Percentiles rank a stretch among this genome's conserved stretches.
Conservation (phyloP, 495 filamentous ascomycete genomes). For the Penicillium silybi region DNA sequence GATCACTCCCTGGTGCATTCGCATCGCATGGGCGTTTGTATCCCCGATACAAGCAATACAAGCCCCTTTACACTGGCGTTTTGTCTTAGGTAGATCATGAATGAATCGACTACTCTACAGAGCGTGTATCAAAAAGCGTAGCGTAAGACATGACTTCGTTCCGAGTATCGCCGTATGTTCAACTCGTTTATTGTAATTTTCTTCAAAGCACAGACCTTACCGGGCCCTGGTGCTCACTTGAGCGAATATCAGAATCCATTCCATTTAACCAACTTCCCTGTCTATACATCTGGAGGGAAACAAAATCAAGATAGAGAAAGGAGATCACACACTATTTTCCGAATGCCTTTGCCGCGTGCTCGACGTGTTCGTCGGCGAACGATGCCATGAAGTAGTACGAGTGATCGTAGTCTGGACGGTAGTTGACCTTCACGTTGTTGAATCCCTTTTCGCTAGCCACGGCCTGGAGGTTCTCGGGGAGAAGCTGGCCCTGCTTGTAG, state of each 20-base stretch:
- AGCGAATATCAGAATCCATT: constrained; percentile 22
- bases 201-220: constrained; percentile 15
- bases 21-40: constrained; percentile 12
- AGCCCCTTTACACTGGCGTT: not conserved
- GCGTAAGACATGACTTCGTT: constrained; percentile 3
- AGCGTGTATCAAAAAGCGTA: not conserved
- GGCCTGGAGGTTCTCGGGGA: constrained; percentile 87
- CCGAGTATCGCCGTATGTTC: too few species aligned
- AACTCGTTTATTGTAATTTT: not conserved
- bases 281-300: constrained; percentile 1
- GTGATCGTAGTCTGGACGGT: constrained; percentile 93
- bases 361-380: constrained; percentile 86
- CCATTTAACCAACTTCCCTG: not conserved
- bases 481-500: constrained; percentile 86
- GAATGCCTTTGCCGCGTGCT: constrained; percentile 84
- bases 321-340: constrained; percentile 44
- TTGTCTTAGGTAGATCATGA: not conserved
- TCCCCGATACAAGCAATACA: not conserved
- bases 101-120: not conserved
- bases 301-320: constrained; percentile 11
- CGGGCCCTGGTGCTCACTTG: constrained; percentile 15
- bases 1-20: constrained; percentile 6
- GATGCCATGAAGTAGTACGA: constrained; percentile 91
- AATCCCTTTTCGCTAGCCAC: constrained; percentile 71
- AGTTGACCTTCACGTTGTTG: constrained; percentile 64